Evolutionary conservation across 2,329 filamentous ascomycete species (phyloP), one percentile per base, ranked within the genome.

Genomic region (Stagonosporopsis cucurbitacearum): DNA sequence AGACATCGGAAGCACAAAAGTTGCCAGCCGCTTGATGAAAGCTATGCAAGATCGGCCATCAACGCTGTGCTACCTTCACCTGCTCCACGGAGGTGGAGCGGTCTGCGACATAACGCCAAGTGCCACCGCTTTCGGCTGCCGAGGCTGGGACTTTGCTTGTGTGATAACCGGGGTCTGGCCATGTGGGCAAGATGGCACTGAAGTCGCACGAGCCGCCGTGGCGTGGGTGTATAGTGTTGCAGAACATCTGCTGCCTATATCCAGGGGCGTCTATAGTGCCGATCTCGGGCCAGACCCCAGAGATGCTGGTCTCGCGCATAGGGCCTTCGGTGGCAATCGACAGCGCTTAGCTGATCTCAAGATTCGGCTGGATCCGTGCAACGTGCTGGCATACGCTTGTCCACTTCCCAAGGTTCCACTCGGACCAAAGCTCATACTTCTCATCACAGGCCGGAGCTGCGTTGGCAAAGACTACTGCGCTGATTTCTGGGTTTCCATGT

Each of bases 121-220:
- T 58, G 78, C 76, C 23, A 84, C 81, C 54, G 85, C 86, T 49
- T 88, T 88, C 50, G 85, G 86, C 40, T 86, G 82, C 75, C 82
- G 86, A 71, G 79, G 85, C 67, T 88, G 85, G 86, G 78, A 84
- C 28, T 88, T 82, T 74, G 86, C 85, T 41, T 88, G 86, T 62
- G 83, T 88, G 4, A 66, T 89, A 37, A 88, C 85, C 5, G 85
- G 83, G 23, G 81, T 87, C 54, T 88, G 86, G 86, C 76, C 77
- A 2, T 81, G 84, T 15, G 75, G 82, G 9, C 67, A 83, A 69
- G 83, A 86, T 59, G 78, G 68, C 39, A 81, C 77, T 0, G 69
- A 75, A 41, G 35, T 59, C 11, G 75, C 81, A 58, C 73, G 55
- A 35, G 32, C 32, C 4, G 32, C 13, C n/a, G 32, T 35, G 5